Evolutionary conservation across 495 filamentous ascomycete genomes (phyloP).

Genomic region (Neurospora sp.): DNA sequence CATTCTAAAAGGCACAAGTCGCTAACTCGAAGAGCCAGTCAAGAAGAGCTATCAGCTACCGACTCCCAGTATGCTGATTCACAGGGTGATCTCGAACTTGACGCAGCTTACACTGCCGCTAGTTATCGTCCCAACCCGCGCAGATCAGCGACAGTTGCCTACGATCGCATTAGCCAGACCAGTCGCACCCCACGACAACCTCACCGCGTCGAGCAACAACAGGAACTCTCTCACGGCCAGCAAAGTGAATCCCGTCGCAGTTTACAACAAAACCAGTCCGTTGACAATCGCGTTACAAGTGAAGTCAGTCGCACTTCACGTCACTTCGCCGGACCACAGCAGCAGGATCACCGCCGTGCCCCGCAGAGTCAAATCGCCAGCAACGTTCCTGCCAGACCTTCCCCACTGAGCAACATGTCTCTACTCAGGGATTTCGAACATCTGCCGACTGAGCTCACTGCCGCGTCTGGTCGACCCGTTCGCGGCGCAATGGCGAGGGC

Average conservation of each 20-base stretch:
- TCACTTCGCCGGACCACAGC: neutral
- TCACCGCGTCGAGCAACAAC: neutral
- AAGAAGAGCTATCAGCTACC: neutral
- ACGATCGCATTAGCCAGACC: neutral
- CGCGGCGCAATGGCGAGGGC: neutral
- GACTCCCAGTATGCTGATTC: neutral
- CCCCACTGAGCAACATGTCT: neutral
- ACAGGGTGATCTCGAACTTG: neutral
- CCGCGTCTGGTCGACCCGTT: neutral
- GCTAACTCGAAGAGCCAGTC: neutral
- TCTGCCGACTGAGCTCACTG: neutral
- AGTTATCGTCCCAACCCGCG: neutral
- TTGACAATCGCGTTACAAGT: neutral
- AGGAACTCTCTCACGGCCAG: neutral
- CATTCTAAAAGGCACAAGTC: neutral
- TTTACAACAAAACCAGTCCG: neutral
- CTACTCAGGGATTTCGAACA: neutral
- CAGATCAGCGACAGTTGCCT: neutral
- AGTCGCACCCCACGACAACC: neutral
- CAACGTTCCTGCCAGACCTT: neutral
- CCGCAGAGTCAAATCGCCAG: neutral
- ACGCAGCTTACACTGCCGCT: neutral
- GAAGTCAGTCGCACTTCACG: neutral
- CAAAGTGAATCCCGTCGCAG: neutral
- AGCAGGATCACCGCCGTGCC: neutral